A percentile compares a stretch with the other conserved stretches of the same genome.
Evolutionary conservation across 306 rosid genomes (phyloP).

Genomic region (Corylus avellana): DNA sequence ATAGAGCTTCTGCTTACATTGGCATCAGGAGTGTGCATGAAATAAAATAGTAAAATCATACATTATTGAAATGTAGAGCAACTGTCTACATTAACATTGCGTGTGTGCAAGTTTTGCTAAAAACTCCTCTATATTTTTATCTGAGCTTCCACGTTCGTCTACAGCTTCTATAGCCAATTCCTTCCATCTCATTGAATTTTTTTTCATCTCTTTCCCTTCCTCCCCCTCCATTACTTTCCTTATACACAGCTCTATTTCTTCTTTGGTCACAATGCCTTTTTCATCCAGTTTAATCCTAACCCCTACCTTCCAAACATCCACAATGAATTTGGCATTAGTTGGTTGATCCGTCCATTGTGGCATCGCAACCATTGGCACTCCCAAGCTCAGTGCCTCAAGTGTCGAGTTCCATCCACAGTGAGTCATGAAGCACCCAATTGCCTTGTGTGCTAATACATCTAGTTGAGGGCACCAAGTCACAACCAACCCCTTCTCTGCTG

Average conservation of each 20-base stretch:
- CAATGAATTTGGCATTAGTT: constrained; percentile 18
- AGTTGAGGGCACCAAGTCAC: constrained; percentile 24
- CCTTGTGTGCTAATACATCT: constrained; percentile 11
- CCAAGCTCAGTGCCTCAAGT: constrained; percentile 23
- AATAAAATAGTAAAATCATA: neutral
- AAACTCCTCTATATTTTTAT: constrained; percentile 18
- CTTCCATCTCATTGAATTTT: constrained; percentile 15
- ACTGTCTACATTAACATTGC: neutral
- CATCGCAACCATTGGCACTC: constrained; percentile 20
- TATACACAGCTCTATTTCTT: constrained; percentile 11
- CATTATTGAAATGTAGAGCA: neutral
- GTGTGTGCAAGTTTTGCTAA: constrained; percentile 1
- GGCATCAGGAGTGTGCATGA: too few species aligned
- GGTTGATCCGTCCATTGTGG: constrained; percentile 28
- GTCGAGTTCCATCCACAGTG: constrained; percentile 31
- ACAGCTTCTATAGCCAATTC: constrained; percentile 14
- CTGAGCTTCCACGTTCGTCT: constrained; percentile 24
- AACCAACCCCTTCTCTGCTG: neutral
- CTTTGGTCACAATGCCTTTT: constrained; percentile 1
- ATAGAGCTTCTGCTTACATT: too few species aligned
- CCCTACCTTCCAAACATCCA: constrained; percentile 27
- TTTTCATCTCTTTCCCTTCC: constrained; percentile 13
- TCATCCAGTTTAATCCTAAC: constrained; percentile 11
- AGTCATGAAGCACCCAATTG: constrained; percentile 14
- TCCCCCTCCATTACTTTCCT: constrained; percentile 24